Evolutionary conservation across 2,329 filamentous ascomycete species (phyloP), one percentile per base, ranked within the genome.

Genomic region (Exophiala aquamarina): DNA sequence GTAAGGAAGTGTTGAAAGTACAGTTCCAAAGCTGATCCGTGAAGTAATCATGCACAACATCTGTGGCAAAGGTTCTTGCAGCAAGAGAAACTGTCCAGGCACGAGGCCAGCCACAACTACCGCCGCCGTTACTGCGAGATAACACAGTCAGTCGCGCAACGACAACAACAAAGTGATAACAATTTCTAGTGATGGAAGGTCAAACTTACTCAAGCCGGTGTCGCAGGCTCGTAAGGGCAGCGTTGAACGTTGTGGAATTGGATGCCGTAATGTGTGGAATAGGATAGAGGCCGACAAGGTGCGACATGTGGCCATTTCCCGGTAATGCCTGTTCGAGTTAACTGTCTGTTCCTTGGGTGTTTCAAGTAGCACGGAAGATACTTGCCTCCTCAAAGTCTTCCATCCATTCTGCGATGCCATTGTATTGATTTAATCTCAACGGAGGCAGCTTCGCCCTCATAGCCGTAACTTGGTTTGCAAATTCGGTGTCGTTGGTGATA

Each of bases 21-120:
- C 21, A 62, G 55, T 29, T 64, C 56, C 43, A 66, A 67, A 29
- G 68, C 63, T 29, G 67, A 63, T 3, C 58, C 56, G 46, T 72
- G 67, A 9, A 67, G 63, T 3, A 78, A 59, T 1, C 76, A 68
- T 10, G 75, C 74, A 41, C 23, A 11, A 26, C 11, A 26, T 26
- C 23, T 6, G 23, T 26, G 6, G 23, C 6, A 11, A 6, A 26
- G 23, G 23, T 26, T 26, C 23, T 26, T 26, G 23, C 23, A 26
- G 23, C 23, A 11, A 26, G 23, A 26, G 23, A 6, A 11, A 26
- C 23, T 11, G 73, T 59, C 75, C 75, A 79, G 4, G 73, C 73
- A 13, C 72, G 66, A 3, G 72, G 75, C 76, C 75, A 79, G 0
- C 76, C 76, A 0, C 74, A 79, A 41, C 75, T 69, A 0, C 73